Conservation (phyloP, 495 filamentous ascomycete species). For the Neurospora sp. region DNA sequence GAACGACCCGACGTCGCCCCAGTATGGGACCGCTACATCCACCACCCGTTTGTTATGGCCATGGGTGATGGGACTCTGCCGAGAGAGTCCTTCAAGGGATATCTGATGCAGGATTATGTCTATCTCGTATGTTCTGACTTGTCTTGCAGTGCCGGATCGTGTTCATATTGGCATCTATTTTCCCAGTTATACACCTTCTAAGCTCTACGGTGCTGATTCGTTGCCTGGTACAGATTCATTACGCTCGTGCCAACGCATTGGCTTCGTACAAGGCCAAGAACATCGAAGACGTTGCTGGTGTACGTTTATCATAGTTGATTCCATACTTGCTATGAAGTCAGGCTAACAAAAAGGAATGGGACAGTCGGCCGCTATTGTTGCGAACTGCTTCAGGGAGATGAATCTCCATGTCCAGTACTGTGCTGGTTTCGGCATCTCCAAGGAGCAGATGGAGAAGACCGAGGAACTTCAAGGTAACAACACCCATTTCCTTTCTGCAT, state of each 20-base stretch:
- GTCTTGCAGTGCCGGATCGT: not conserved
- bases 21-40: slow-evolving; percentile 62
- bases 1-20: slow-evolving; percentile 58
- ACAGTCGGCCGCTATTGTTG: slow-evolving; percentile 62
- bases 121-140: slow-evolving; percentile 52
- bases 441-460: slow-evolving; percentile 58
- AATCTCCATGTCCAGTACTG: slow-evolving; percentile 74
- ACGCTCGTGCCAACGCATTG: slow-evolving; percentile 72
- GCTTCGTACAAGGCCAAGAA: slow-evolving; percentile 70
- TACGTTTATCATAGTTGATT: slow-evolving; percentile 16
- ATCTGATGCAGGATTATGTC: slow-evolving; percentile 82
- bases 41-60: slow-evolving; percentile 71
- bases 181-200: not conserved
- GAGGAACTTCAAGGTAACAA: slow-evolving; percentile 60
- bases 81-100: slow-evolving; percentile 66
- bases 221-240: slow-evolving; percentile 53
- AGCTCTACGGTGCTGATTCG: not conserved
- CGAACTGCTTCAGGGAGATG: slow-evolving; percentile 70
- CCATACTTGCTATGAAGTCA: not conserved
- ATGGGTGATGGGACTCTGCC: slow-evolving; percentile 67
- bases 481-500: not conserved
- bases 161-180: not conserved
- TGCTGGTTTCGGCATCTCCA: slow-evolving; percentile 64
- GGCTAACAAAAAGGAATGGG: not conserved
- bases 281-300: slow-evolving; percentile 61